Base-by-base conservation (phyloP, 2,329 filamentous ascomycete genomes). In the Trichophyton simii region DNA sequence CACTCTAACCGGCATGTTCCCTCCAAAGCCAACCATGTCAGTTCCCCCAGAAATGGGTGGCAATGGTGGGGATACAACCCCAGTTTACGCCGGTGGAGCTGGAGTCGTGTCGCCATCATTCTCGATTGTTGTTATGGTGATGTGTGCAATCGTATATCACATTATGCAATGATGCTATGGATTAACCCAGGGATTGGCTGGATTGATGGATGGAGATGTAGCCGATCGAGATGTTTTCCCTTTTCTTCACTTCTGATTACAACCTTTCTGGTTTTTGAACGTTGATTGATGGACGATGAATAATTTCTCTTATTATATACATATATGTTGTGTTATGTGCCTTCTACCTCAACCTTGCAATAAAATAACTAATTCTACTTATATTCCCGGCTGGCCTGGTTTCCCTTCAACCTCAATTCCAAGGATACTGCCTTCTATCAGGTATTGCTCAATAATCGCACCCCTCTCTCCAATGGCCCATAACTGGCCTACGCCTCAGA, bases 1-100 rank as follows among this genome's bases (percentile, higher is more conserved):
- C 38, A 62, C 58, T 22, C 41, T 60, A 3, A n/a, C 36, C 3
- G 50, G 31, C 31, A 42, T 50, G 22, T 25, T 15, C 48, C 13
- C 58, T 13, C 28, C 18, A 22, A 15, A 28, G 46, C 58, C 38
- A 9, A 52, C 18, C 20, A 9, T 20, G 20, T 11, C 48, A 8
- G 11, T 20, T 11, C 25, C 25, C 11, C 54, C 54, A n/a, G 42
- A 20, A 34, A 31, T 31, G 28, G 28, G 36, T 22, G 20, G 54
- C 36, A 20, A 28, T 20, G 22, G 15, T 38, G 36, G 36, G 8
- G 15, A 11, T 20, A 22, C 22, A 15, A 36, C n/a, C 7, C 46
- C 60, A 42, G 31, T 34, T 9, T 62, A 44, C 48, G 48, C 50
- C 3, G 61, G 58, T 20, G 44, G 58, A 46, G 58, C 61, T 41